These are phyloP conservation scores for Vitis rotundifolia DNA, from an alignment of 164 flowering plant species.

Conservation along the genomic window DNA sequence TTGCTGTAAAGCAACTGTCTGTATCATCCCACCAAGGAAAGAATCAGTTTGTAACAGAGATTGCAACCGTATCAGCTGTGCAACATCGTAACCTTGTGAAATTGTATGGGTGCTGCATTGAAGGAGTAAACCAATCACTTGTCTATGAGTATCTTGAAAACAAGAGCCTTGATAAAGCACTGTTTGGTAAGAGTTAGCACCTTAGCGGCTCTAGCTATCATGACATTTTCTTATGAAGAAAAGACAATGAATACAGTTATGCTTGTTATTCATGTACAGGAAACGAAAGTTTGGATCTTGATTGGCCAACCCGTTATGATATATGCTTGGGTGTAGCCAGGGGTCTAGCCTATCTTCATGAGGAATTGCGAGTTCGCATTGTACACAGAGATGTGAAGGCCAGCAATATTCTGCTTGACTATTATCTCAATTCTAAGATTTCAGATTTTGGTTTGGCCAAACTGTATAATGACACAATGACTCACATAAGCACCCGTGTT, in stretches of 20 bases:
- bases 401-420: slow-evolving; percentile 75
- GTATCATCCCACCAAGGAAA: slow-evolving; percentile 73
- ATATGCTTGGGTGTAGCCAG: slow-evolving; percentile 78
- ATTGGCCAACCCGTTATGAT: slow-evolving; percentile 58
- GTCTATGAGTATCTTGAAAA: slow-evolving; percentile 80
- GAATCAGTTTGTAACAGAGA: slow-evolving; percentile 69
- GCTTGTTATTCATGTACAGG: slow-evolving; percentile 33
- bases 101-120: slow-evolving; percentile 80
- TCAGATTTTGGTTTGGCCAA: slow-evolving; percentile 79
- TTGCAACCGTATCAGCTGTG: slow-evolving; percentile 80
- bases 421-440: slow-evolving; percentile 57
- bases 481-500: slow-evolving; percentile 65
- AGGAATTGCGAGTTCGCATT: slow-evolving; percentile 64
- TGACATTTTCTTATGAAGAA: not conserved
- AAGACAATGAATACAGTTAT: not conserved
- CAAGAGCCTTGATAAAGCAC: slow-evolving; percentile 74
- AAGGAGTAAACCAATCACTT: slow-evolving; percentile 58
- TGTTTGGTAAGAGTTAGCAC: slow-evolving; percentile 50
- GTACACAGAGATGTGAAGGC: slow-evolving; percentile 85
- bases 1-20: slow-evolving; percentile 80
- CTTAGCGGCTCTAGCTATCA: not conserved
- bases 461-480: slow-evolving; percentile 58
- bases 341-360: slow-evolving; percentile 81
- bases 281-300: slow-evolving; percentile 34
- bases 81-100: slow-evolving; percentile 83